Evolutionary conservation across 495 filamentous ascomycete species (phyloP).

Genomic region (Penicillium desertorum): DNA sequence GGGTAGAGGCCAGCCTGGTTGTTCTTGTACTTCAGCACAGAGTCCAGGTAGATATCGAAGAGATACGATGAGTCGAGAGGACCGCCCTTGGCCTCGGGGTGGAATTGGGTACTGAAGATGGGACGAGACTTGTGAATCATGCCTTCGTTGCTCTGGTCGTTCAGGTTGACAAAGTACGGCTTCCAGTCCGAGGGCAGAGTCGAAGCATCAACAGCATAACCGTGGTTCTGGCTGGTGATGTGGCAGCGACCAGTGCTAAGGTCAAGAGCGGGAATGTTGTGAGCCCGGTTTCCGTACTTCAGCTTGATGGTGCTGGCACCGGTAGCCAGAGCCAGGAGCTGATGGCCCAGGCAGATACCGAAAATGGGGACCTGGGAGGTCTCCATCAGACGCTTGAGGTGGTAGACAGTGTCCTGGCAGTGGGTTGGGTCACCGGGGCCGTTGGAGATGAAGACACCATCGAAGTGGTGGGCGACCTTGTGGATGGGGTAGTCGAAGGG

Average conservation of each 20-base stretch:
- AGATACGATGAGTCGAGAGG: slow-evolving; percentile 91
- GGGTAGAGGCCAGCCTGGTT: slow-evolving; percentile 65
- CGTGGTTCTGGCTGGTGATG: slow-evolving; percentile 98
- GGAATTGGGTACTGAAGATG: slow-evolving; percentile 98
- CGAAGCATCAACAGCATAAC: slow-evolving; percentile 88
- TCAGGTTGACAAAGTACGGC: slow-evolving; percentile 97
- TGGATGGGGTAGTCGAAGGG: slow-evolving; percentile 96
- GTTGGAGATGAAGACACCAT: slow-evolving; percentile 96
- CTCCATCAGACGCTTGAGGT: slow-evolving; percentile 85
- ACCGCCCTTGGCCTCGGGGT: slow-evolving; percentile 95
- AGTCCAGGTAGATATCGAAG: slow-evolving; percentile 93
- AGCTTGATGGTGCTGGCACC: slow-evolving; percentile 89
- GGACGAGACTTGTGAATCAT: slow-evolving; percentile 95
- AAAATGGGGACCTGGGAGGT: slow-evolving; percentile 87
- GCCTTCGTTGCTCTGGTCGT: slow-evolving; percentile 91
- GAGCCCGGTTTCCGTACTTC: slow-evolving; percentile 95
- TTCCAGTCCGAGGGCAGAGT: slow-evolving; percentile 86
- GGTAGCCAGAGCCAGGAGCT: slow-evolving; percentile 71
- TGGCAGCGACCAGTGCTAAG: slow-evolving; percentile 95
- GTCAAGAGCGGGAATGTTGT: slow-evolving; percentile 97
- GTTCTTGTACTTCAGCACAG: slow-evolving; percentile 83
- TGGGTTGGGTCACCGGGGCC: slow-evolving; percentile 97
- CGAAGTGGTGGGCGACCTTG: slow-evolving; percentile 96
- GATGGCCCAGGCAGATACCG: slow-evolving; percentile 95
- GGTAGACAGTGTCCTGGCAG: slow-evolving; percentile 89